A percentile compares a stretch with the other conserved stretches of the same genome.
Evolutionary conservation across 768 basidiomycete genomes (phyloP).

Genomic region (Galerina marginata): DNA sequence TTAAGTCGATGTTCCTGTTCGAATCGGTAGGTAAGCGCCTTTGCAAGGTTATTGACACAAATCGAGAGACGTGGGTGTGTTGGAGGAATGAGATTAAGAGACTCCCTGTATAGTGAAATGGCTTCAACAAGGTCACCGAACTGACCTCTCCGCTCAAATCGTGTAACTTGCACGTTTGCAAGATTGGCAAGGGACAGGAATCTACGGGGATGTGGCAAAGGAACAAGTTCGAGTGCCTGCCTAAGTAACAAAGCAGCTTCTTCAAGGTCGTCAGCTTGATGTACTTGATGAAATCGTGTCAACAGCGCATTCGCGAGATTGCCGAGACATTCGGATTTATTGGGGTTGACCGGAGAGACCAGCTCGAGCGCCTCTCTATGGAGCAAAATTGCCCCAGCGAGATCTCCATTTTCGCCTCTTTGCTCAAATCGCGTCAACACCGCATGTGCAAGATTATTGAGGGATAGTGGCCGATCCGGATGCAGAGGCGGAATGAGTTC

Average conservation of each 20-base stretch:
- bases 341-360: background rate
- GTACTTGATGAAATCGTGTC: background rate
- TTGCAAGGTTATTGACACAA: constrained; percentile 11
- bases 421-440: background rate
- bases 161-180: background rate
- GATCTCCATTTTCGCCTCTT: background rate
- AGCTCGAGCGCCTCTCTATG: constrained; percentile 3
- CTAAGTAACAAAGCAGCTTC: constrained; percentile 1
- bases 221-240: background rate
- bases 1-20: background rate
- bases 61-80: background rate
- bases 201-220: background rate
- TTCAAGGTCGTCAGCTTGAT: background rate
- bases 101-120: background rate
- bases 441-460: constrained; percentile 3
- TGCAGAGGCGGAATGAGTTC: background rate
- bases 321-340: background rate
- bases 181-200: background rate
- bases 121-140: background rate
- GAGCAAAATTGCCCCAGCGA: constrained; percentile 7
- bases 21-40: background rate
- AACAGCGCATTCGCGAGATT: constrained; percentile 7
- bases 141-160: background rate
- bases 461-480: background rate
- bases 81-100: background rate